These are phyloP conservation scores for Calamus simplicifolius DNA, from an alignment of 176 grass and related monocot genomes.

Conservation along the genomic window DNA sequence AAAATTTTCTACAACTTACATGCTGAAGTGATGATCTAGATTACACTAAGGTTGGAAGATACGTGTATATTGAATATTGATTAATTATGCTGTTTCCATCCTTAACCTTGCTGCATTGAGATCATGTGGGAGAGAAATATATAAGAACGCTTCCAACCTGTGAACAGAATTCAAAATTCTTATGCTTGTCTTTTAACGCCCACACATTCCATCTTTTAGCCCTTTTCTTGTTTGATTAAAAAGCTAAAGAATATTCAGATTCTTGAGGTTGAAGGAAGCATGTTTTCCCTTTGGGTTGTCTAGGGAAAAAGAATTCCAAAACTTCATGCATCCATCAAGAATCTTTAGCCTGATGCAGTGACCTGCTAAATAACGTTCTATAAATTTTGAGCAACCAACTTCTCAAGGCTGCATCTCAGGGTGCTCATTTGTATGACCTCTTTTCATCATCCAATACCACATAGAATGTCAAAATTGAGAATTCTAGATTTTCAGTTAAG, in stretches of 20 bases:
- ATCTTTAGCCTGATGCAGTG: too few species aligned
- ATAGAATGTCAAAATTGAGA: slow-evolving; percentile 45
- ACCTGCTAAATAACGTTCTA: not conserved
- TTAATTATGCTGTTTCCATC: too few species aligned
- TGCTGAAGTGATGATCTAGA: too few species aligned
- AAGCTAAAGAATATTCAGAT: not conserved
- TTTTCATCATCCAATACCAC: not conserved
- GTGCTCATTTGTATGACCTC: too few species aligned
- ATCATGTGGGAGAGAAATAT: too few species aligned
- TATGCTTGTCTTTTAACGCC: slow-evolving; percentile 17
- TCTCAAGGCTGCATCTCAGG: not conserved
- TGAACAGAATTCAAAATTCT: slow-evolving; percentile 28
- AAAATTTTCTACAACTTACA: too few species aligned
- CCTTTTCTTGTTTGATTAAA: slow-evolving; percentile 18
- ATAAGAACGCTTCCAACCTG: too few species aligned
- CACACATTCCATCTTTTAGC: slow-evolving; percentile 26
- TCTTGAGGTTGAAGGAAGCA: too few species aligned
- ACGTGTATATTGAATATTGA: too few species aligned
- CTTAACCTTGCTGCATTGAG: too few species aligned
- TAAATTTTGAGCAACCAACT: slow-evolving; percentile 10
- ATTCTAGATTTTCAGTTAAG: slow-evolving; percentile 67
- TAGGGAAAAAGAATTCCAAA: not conserved
- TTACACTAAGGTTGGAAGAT: too few species aligned
- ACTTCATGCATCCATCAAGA: slow-evolving; percentile 5
- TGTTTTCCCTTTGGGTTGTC: not conserved